Evolutionary conservation across 768 basidiomycete genomes (phyloP).

Genomic region (Holtermanniella nyarrowii): DNA sequence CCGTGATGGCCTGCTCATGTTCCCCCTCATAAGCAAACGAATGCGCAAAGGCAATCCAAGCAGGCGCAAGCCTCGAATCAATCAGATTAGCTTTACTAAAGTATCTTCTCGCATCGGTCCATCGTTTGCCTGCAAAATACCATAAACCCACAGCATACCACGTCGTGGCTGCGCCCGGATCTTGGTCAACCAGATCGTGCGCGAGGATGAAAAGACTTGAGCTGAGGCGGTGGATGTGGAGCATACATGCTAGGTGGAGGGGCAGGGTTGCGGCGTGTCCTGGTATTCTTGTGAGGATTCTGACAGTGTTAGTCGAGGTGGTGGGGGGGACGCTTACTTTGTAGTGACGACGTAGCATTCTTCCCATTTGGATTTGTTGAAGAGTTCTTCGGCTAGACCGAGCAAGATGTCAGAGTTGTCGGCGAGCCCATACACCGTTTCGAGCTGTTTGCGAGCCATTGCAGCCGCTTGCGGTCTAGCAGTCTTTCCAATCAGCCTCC

Average conservation of each 20-base stretch:
- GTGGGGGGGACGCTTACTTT: conserved; percentile 47
- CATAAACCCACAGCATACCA: conserved; percentile 99
- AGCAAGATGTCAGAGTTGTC: conserved; percentile 89
- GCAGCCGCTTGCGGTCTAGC: conserved; percentile 74
- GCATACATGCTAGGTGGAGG: conserved; percentile 94
- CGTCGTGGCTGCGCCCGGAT: conserved; percentile 82
- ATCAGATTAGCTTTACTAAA: conserved; percentile 96
- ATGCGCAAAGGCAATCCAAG: conserved; percentile 97
- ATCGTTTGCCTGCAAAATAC: conserved; percentile 80
- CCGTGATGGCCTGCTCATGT: conserved; percentile 95
- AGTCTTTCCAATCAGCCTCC: conserved; percentile 43
- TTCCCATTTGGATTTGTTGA: conserved; percentile 78
- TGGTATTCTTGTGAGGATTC: conserved; percentile 73
- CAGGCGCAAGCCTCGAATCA: conserved; percentile 90
- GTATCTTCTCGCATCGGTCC: conserved; percentile 83
- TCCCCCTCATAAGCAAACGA: conserved; percentile 95
- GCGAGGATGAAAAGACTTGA: conserved; percentile 92
- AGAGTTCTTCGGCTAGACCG: conserved; percentile 81
- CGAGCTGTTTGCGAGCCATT: conserved; percentile 63
- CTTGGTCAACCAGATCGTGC: conserved; percentile 87
- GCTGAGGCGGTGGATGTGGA: conserved; percentile 81
- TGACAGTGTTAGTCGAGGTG: conserved; percentile 35
- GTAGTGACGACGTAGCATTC: conserved; percentile 85
- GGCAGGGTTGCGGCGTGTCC: conserved; percentile 85
- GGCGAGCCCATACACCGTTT: conserved; percentile 68